These are phyloP conservation scores for Entomophthora muscae DNA, from an alignment of 371 early-diverging fungal genomes.

Conservation along the genomic window DNA sequence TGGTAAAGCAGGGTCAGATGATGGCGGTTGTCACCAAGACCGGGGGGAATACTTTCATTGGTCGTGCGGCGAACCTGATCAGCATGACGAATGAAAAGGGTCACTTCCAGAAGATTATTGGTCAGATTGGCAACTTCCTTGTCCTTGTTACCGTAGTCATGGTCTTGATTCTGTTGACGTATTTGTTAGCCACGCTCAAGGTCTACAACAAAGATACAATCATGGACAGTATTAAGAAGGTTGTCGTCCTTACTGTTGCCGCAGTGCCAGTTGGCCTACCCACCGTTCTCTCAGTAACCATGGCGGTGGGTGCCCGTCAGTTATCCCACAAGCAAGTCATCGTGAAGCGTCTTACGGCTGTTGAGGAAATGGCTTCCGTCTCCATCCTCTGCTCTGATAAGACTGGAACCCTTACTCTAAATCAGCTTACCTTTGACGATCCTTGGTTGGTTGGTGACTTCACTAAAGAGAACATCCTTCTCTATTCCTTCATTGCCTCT, in stretches of 20 bases:
- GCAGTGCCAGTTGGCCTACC: slow-evolving; percentile 95
- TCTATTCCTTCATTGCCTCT: slow-evolving; percentile 69
- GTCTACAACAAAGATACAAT: too few relatives aligned
- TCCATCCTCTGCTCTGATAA: slow-evolving; percentile 90
- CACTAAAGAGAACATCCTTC: slow-evolving; percentile 60
- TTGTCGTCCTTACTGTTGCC: slow-evolving; percentile 83
- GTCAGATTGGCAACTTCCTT: slow-evolving; percentile 82
- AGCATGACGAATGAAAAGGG: slow-evolving; percentile 64
- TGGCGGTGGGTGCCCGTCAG: slow-evolving; percentile 89
- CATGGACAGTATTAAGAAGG: slow-evolving; percentile 48
- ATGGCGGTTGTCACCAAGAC: slow-evolving; percentile 71
- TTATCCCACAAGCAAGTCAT: slow-evolving; percentile 86
- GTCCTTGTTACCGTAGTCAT: slow-evolving; percentile 61
- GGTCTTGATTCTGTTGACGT: slow-evolving; percentile 64
- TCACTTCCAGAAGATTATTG: slow-evolving; percentile 80
- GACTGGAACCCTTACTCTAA: slow-evolving; percentile 90
- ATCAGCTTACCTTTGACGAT: slow-evolving; percentile 77
- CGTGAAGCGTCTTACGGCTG: slow-evolving; percentile 83
- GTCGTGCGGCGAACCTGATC: slow-evolving; percentile 75
- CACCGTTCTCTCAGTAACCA: slow-evolving; percentile 91
- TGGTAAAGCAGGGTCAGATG: slow-evolving; percentile 73
- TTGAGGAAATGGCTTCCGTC: slow-evolving; percentile 89
- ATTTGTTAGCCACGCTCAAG: slow-evolving; percentile 29
- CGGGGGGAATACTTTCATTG: slow-evolving; percentile 70
- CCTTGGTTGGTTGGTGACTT: slow-evolving; percentile 59